Conservation (phyloP, 305 asterid species). For the Fraxinus platypoda region DNA sequence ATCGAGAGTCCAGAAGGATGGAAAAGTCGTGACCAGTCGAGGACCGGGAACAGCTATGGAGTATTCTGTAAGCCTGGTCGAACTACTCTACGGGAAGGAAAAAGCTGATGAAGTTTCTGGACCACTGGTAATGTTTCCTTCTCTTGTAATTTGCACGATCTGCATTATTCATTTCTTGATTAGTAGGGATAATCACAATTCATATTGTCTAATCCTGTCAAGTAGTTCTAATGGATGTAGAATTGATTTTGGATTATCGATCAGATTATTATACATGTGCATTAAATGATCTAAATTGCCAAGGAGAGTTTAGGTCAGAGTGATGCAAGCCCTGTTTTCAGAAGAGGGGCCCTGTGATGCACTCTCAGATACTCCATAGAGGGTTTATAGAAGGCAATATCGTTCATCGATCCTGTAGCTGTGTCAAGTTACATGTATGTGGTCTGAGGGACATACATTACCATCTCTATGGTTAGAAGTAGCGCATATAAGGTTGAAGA, state of each 20-base stretch:
- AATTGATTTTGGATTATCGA: neutral
- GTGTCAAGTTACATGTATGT: neutral
- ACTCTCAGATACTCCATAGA: neutral
- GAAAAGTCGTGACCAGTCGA: conserved; percentile 83
- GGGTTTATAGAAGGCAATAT: neutral
- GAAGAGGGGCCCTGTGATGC: neutral
- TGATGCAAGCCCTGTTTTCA: neutral
- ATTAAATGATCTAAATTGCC: neutral
- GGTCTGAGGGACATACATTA: neutral
- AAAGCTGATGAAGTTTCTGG: conserved; percentile 80
- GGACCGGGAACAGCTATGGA: conserved; percentile 95
- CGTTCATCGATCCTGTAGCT: neutral
- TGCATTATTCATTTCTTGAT: neutral
- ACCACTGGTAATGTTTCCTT: conserved; percentile 56
- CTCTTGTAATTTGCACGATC: neutral
- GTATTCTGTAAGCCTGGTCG: conserved; percentile 78
- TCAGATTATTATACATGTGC: neutral
- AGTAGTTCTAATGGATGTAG: neutral
- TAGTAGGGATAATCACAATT: neutral
- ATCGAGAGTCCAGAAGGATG: conserved; percentile 85
- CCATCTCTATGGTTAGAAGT: neutral
- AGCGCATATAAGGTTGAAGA: neutral
- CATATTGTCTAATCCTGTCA: neutral
- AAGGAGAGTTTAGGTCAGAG: neutral
- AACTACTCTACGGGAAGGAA: conserved; percentile 74